Evolutionary conservation across 2,329 filamentous ascomycete species (phyloP).

Genomic region (Biscogniauxia mediterranea): DNA sequence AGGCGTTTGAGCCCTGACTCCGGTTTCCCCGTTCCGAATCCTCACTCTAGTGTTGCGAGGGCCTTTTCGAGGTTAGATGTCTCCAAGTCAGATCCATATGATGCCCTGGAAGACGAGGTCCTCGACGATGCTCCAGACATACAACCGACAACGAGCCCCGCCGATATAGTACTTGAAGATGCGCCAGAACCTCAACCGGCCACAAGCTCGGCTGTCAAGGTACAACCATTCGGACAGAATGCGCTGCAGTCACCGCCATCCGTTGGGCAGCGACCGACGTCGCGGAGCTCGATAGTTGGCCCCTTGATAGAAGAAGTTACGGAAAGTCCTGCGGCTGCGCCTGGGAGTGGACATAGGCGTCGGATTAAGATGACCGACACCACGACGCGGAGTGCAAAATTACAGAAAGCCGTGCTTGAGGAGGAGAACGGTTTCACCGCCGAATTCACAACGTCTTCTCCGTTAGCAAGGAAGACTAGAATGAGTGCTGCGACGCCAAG

Average conservation of each 20-base stretch:
- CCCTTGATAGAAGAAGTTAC: slow-evolving; percentile 42
- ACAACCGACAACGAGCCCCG: no score
- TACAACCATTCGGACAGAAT: slow-evolving; percentile 8
- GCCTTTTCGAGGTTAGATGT: slow-evolving; percentile 18
- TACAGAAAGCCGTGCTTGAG: slow-evolving; percentile 41
- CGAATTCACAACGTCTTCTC: slow-evolving; percentile 41
- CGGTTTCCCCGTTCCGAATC: slow-evolving; percentile 12
- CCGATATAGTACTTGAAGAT: no score
- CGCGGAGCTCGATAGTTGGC: slow-evolving; percentile 19
- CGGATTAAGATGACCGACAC: slow-evolving; percentile 36
- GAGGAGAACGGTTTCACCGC: slow-evolving; percentile 28
- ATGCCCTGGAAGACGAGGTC: slow-evolving; percentile 14
- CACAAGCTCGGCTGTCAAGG: slow-evolving; percentile 4
- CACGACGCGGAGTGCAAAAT: slow-evolving; percentile 40
- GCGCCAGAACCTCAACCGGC: background rate
- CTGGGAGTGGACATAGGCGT: slow-evolving; percentile 53
- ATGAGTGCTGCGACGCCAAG: slow-evolving; percentile 31
- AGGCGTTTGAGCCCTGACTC: slow-evolving; percentile 34
- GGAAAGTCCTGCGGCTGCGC: slow-evolving; percentile 54
- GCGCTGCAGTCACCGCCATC: slow-evolving; percentile 18
- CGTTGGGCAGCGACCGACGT: slow-evolving; percentile 15
- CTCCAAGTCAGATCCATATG: slow-evolving; percentile 20
- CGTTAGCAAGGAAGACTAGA: slow-evolving; percentile 42
- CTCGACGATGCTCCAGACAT: slow-evolving; percentile 8
- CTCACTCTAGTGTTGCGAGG: slow-evolving; percentile 19